Conservation (phyloP, 164 flowering plant genomes). For the Chloranthus sessilifolius region DNA sequence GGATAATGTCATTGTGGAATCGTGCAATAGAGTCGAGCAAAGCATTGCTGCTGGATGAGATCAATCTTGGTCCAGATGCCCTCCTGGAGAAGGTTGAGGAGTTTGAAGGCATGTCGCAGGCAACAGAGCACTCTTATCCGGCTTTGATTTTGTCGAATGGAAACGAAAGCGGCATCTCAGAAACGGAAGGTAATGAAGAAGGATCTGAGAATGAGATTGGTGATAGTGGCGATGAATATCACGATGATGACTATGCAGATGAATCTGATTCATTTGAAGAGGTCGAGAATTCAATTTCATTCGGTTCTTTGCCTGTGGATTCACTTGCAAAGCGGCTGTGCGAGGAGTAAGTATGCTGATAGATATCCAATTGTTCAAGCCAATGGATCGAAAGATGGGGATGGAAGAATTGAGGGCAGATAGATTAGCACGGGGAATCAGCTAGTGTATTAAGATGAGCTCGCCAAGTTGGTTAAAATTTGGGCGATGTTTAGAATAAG, state of each 20-base stretch:
- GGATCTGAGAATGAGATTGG: slow-evolving; percentile 17
- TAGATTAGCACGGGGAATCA: too few relatives aligned
- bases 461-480: too few relatives aligned
- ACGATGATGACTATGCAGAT: slow-evolving; percentile 12
- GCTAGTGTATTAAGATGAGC: too few relatives aligned
- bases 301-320: slow-evolving; percentile 75
- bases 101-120: slow-evolving; percentile 55
- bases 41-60: slow-evolving; percentile 66
- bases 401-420: too few relatives aligned
- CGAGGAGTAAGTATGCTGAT: slow-evolving; percentile 5
- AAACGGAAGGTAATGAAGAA: slow-evolving; percentile 11
- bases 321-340: slow-evolving; percentile 34
- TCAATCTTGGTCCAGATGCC: slow-evolving; percentile 65
- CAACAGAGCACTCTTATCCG: slow-evolving; percentile 59
- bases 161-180: slow-evolving; percentile 6
- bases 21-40: slow-evolving; percentile 71
- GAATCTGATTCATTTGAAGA: slow-evolving; percentile 20
- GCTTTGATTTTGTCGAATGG: slow-evolving; percentile 46
- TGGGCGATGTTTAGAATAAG: too few relatives aligned
- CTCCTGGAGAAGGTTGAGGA: slow-evolving; percentile 74
- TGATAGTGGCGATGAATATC: slow-evolving; percentile 20
- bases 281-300: slow-evolving; percentile 30
- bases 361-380: too few relatives aligned
- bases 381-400: too few relatives aligned
- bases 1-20: slow-evolving; percentile 67